phyloP scores from a whole-genome alignment of 2,329 filamentous ascomycete species.

The Atkinsonella texensis region DNA sequence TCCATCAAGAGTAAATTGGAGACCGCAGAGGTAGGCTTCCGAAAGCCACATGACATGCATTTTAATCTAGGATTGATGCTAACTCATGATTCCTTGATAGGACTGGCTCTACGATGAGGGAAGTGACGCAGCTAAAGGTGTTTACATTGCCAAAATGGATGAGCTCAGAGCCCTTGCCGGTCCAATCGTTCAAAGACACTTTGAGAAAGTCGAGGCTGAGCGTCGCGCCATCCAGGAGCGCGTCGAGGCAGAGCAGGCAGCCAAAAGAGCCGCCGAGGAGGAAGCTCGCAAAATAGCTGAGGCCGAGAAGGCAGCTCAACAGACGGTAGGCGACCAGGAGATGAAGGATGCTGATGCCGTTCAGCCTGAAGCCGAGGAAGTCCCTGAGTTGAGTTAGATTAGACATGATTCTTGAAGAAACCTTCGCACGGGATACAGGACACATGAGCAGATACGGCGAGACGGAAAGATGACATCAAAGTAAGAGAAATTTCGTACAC shows the following conservation, averaged over 20 bases:
- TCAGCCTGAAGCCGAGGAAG: constrained; percentile 39
- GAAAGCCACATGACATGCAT: not conserved
- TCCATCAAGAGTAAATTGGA: constrained; percentile 77
- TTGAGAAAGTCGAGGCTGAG: constrained; percentile 86
- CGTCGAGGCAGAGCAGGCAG: constrained; percentile 65
- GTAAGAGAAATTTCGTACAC: not conserved
- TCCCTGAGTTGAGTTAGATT: constrained; percentile 23
- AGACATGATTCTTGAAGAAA: not conserved
- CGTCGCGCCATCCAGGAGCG: constrained; percentile 66
- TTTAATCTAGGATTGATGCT: constrained; percentile 2
- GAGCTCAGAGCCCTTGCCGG: constrained; percentile 86
- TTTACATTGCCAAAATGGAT: constrained; percentile 91
- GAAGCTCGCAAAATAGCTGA: constrained; percentile 42
- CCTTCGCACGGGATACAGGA: constrained; percentile 1
- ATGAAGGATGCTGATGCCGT: constrained; percentile 50
- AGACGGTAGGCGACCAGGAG: constrained; percentile 43
- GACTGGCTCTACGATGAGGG: constrained; percentile 98
- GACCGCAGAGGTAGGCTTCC: constrained; percentile 63
- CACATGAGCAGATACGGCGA: constrained; percentile 9
- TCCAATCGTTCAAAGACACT: constrained; percentile 86
- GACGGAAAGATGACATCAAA: not conserved
- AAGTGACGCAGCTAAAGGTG: constrained; percentile 84
- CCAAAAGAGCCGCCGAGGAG: constrained; percentile 54
- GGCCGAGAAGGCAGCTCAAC: constrained; percentile 34
- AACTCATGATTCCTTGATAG: constrained; percentile 32